A percentile compares a stretch with the other conserved stretches of the same genome.
phyloP scores from a whole-genome alignment of 2,329 filamentous ascomycete genomes.

The Fusarium denticulatum region DNA sequence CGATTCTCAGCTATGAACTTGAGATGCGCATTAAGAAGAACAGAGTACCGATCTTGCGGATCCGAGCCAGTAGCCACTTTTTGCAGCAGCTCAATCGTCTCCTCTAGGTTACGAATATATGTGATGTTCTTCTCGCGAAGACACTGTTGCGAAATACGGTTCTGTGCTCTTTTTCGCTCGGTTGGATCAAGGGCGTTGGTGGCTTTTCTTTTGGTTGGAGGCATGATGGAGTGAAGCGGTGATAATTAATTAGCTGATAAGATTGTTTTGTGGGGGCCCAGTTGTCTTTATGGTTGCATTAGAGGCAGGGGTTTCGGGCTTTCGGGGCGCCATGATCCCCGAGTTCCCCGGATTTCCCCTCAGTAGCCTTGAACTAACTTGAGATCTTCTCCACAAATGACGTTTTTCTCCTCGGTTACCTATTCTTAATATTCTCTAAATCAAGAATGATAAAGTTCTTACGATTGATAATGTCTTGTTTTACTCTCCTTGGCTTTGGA shows the following conservation, averaged over 20 bases:
- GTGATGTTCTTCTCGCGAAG: neutral
- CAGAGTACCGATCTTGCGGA: neutral
- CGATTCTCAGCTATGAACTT: neutral
- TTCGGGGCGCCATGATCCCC: neutral
- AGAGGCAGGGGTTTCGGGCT: neutral
- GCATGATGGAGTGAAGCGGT: neutral
- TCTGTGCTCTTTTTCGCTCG: neutral
- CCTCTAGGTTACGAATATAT: neutral
- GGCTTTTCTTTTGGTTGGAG: neutral
- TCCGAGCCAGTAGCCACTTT: neutral
- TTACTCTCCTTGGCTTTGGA: neutral
- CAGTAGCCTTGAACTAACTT: neutral
- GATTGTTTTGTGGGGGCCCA: neutral
- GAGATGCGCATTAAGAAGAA: neutral
- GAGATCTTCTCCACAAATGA: neutral
- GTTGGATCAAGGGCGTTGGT: neutral
- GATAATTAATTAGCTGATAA: neutral
- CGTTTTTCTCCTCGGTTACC: neutral
- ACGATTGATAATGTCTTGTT: accelerated
- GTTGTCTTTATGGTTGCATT: neutral
- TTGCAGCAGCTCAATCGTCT: neutral
- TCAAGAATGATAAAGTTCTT: neutral
- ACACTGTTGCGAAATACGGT: neutral
- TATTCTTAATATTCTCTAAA: neutral
- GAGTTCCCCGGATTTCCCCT: neutral